Percentiles rank a stretch among this genome's conserved stretches.
Evolutionary conservation across 352 stramenopile species (phyloP).

Genomic region (Phytophthora uliginosa): DNA sequence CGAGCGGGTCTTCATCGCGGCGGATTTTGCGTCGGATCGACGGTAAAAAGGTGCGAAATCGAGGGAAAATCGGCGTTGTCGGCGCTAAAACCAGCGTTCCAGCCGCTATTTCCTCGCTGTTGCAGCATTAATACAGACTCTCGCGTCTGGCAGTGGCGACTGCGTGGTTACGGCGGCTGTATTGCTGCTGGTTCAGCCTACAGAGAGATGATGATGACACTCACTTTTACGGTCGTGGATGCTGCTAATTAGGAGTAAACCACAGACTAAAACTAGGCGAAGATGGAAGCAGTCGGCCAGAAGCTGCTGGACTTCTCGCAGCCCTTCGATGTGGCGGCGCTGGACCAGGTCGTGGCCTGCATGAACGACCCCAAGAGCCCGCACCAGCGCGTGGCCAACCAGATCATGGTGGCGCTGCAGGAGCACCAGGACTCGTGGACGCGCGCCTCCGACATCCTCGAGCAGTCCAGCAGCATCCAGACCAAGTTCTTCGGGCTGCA

Average conservation of each 20-base stretch:
- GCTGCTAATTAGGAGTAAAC: conserved; percentile 16
- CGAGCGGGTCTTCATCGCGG: conserved; percentile 14
- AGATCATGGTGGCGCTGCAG: conserved; percentile 96
- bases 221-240: conserved; percentile 3
- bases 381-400: conserved; percentile 92
- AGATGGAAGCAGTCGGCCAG: conserved; percentile 92
- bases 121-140: neutral
- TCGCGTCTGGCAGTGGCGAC: neutral
- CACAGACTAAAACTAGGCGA: neutral
- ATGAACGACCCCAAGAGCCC: conserved; percentile 97
- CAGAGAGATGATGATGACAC: neutral
- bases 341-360: conserved; percentile 97
- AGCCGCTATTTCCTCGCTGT: neutral
- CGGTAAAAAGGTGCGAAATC: conserved; percentile 26
- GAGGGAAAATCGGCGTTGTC: neutral
- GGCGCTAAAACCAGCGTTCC: neutral
- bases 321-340: conserved; percentile 96
- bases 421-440: conserved; percentile 95
- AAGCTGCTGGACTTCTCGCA: conserved; percentile 96
- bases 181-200: neutral
- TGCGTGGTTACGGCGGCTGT: neutral
- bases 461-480: conserved; percentile 89
- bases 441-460: conserved; percentile 97
- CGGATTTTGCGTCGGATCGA: conserved; percentile 20
- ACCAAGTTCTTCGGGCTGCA: conserved; percentile 96